Conservation (phyloP, 2,329 filamentous ascomycete species). For the Diaporthe nobilis region DNA sequence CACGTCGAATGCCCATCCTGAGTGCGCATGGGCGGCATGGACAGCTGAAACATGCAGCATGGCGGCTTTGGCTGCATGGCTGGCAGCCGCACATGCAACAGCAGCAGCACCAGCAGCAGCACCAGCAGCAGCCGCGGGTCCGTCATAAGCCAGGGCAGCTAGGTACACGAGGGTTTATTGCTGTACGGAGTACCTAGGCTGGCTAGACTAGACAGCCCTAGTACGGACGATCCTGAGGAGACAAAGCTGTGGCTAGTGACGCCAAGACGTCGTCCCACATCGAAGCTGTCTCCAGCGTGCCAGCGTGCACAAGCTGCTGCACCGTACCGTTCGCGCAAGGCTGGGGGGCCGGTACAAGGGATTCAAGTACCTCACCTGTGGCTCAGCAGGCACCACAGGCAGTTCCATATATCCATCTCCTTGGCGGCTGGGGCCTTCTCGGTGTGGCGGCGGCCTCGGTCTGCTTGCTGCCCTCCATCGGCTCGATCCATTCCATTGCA, state of each 20-base stretch:
- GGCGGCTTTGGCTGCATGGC: background rate
- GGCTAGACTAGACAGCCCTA: background rate
- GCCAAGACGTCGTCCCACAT: slow-evolving; percentile 19
- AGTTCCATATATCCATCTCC: background rate
- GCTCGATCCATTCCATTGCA: background rate
- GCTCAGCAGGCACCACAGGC: background rate
- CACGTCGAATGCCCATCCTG: background rate
- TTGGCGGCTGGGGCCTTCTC: background rate
- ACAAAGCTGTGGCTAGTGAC: slow-evolving; percentile 29
- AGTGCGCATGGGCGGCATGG: background rate
- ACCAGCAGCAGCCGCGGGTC: too few relatives aligned
- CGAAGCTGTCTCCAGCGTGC: background rate
- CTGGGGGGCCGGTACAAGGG: slow-evolving; percentile 6
- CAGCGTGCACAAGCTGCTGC: too few relatives aligned
- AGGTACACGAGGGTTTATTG: background rate
- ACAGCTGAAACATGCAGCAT: slow-evolving; percentile 39
- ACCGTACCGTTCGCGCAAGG: background rate
- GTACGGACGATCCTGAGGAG: background rate
- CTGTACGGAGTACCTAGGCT: background rate
- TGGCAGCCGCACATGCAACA: slow-evolving; percentile 2
- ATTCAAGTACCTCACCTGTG: background rate
- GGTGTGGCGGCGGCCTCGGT: background rate
- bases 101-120: too few relatives aligned
- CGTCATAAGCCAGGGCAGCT: background rate
- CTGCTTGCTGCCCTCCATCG: background rate